Evolutionary conservation across 352 stramenopile species (phyloP).

Genomic region (Phytophthora chlamydospora): DNA sequence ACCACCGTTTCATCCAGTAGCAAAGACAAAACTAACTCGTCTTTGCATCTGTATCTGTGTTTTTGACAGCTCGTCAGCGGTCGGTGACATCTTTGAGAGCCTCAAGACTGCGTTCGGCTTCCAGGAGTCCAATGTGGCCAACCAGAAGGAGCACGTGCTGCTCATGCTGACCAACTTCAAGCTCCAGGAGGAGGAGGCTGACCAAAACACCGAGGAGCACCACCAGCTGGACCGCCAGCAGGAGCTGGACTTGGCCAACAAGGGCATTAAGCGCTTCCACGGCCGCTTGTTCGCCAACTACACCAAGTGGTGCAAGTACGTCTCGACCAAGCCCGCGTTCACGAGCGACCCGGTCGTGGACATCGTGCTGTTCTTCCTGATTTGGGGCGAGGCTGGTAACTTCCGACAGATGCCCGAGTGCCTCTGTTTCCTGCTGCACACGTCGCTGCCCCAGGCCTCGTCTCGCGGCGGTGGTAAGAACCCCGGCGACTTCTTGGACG

Average conservation of each 20-base stretch:
- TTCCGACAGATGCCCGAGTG: slow-evolving; percentile 84
- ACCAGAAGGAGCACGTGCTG: slow-evolving; percentile 82
- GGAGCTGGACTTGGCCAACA: slow-evolving; percentile 74
- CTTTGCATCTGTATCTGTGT: slow-evolving; percentile 13
- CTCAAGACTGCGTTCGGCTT: slow-evolving; percentile 96
- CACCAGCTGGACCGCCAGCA: slow-evolving; percentile 71
- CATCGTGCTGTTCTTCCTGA: slow-evolving; percentile 83
- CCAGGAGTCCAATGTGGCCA: slow-evolving; percentile 87
- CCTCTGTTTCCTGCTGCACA: slow-evolving; percentile 84
- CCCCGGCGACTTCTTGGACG: slow-evolving; percentile 66
- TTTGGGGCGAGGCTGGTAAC: slow-evolving; percentile 88
- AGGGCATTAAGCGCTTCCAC: slow-evolving; percentile 82
- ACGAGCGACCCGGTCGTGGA: slow-evolving; percentile 80
- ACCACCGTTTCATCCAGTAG: background rate
- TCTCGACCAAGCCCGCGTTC: slow-evolving; percentile 81
- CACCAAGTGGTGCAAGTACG: slow-evolving; percentile 90
- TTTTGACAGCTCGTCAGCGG: slow-evolving; percentile 47
- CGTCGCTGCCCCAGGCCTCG: slow-evolving; percentile 70
- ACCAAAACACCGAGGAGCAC: slow-evolving; percentile 31
- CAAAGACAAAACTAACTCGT: slow-evolving; percentile 4
- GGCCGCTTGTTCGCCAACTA: slow-evolving; percentile 85
- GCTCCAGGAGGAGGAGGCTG: slow-evolving; percentile 61
- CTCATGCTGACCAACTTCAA: slow-evolving; percentile 87
- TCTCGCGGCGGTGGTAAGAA: slow-evolving; percentile 63
- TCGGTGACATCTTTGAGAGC: slow-evolving; percentile 90